Base-by-base conservation (phyloP, 2,329 filamentous ascomycete genomes). In the Penicillium sp. region DNA sequence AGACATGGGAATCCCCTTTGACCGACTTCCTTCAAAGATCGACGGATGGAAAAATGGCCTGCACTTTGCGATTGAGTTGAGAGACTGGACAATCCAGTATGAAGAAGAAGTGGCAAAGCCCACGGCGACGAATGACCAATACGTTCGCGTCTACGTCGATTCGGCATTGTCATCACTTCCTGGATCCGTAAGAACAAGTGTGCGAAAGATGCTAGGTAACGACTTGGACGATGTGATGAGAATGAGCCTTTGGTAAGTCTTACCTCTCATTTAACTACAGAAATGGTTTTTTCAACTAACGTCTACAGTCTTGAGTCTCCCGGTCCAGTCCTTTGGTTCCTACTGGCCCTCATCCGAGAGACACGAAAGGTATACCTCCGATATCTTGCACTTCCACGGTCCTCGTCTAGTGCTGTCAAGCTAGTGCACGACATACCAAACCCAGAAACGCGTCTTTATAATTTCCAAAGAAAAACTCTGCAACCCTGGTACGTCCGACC, bases 1-100 rank as follows among this genome's bases (percentile, higher is more conserved):
- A 54, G 81, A 82, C 59, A 89, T 90, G 86, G 79, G 77, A 0
- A 88, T 90, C 40, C 67, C 68, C 0, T 71, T 65, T 40, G 55
- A 54, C 9, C 29, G 44, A 1, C 62, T 72, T 25, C 56, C 60
- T 8, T 69, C 67, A 8, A 41, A 41, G 0, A 12, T 8, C 10
- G 41, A 37, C 4, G 52, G 52, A 9, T 55, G 56, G 56, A 29
- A 31, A 39, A 40, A 58, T 32, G 49, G 56, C 9, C n/a, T 50
- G 31, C 49, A 58, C 13, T 56, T 56, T 23, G 52, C 48, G 6
- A 13, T 15, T 15, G 55, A 57, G 27, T 21, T 55, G 32, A 35
- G 18, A n/a, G 15, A 60, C 1, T 65, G 55, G 54, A 61, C 56
- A 3, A 18, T 59, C 0, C 34, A 23, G 6, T 62, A 63, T 40